Percentiles rank a stretch among this genome's conserved stretches.
Conservation (phyloP, 2,329 filamentous ascomycete species). For the Hypomyces rosellus region DNA sequence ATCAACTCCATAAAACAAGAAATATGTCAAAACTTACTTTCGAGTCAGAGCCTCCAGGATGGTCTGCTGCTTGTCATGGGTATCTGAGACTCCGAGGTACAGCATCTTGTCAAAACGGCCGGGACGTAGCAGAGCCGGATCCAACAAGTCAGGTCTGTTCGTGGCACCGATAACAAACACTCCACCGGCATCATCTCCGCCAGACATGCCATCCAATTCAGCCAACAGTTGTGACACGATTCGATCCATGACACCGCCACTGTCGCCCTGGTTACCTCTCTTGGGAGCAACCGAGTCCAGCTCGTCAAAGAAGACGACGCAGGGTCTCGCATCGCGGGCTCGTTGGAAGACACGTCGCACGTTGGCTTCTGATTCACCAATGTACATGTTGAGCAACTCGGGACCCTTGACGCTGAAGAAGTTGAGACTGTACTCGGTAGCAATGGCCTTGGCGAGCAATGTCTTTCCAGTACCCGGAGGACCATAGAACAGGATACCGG, state of each 20-base stretch:
- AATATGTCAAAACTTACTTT: conserved; percentile 56
- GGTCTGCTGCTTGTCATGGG: conserved; percentile 90
- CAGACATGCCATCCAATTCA: conserved; percentile 95
- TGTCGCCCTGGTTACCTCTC: conserved; percentile 93
- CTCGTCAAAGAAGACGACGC: conserved; percentile 91
- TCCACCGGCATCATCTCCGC: conserved; percentile 76
- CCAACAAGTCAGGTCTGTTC: conserved; percentile 86
- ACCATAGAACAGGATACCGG: conserved; percentile 86
- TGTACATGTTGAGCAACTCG: conserved; percentile 92
- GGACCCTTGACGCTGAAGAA: conserved; percentile 94
- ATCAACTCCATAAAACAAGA: not conserved
- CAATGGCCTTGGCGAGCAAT: conserved; percentile 85
- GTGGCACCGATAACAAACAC: conserved; percentile 97
- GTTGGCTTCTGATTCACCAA: conserved; percentile 89
- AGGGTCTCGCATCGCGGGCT: conserved; percentile 77
- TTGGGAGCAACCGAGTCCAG: conserved; percentile 92
- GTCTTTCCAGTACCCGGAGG: conserved; percentile 91
- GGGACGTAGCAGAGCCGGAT: conserved; percentile 81
- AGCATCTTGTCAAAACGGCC: conserved; percentile 98
- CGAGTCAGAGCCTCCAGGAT: conserved; percentile 91
- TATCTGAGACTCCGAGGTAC: conserved; percentile 92
- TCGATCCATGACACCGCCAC: conserved; percentile 95
- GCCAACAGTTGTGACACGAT: conserved; percentile 93
- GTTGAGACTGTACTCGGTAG: conserved; percentile 87
- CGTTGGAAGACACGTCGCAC: conserved; percentile 84